Percentiles rank a stretch among this genome's conserved stretches.
phyloP scores from a whole-genome alignment of 1,284 basidiomycete genomes.

The Rhodotorula mucilaginosa region DNA sequence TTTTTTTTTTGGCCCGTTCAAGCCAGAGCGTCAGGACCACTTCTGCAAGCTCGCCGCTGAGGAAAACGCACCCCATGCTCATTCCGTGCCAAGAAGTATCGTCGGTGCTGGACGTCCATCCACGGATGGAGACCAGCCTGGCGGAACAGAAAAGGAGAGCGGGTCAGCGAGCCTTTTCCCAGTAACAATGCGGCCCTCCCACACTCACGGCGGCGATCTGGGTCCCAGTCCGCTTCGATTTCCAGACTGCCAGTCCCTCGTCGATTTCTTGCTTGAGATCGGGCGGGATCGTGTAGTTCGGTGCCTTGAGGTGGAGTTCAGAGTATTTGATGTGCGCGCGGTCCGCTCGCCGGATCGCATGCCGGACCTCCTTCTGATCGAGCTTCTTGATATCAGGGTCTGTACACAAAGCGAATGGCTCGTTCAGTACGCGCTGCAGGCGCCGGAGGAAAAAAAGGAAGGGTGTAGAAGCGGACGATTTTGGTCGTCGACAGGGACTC shows the following conservation, averaged over 20 bases:
- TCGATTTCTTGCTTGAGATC: conserved; percentile 26
- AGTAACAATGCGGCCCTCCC: not conserved
- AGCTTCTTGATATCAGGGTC: conserved; percentile 37
- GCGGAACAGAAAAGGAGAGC: not conserved
- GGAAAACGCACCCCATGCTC: conserved; percentile 22
- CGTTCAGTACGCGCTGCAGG: not conserved
- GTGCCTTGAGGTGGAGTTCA: conserved; percentile 31
- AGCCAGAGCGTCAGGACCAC: not conserved
- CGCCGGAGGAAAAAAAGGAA: not conserved
- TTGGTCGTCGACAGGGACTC: not conserved
- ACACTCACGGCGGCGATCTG: conserved; percentile 36
- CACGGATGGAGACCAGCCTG: conserved; percentile 33
- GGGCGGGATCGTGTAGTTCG: conserved; percentile 13
- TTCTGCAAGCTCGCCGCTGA: too few relatives aligned
- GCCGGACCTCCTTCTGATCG: conserved; percentile 32
- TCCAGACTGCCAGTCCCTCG: conserved; percentile 29
- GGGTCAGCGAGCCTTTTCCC: not conserved
- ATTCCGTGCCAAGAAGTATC: conserved; percentile 33
- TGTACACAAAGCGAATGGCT: not conserved
- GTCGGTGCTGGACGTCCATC: conserved; percentile 30
- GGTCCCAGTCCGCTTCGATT: conserved; percentile 20
- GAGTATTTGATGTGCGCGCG: conserved; percentile 24
- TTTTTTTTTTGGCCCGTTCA: too few relatives aligned
- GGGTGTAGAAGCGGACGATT: not conserved
- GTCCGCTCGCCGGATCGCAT: conserved; percentile 27